Base-by-base conservation (phyloP, 2,329 filamentous ascomycete species). In the Aaosphaeria pasadenensis region DNA sequence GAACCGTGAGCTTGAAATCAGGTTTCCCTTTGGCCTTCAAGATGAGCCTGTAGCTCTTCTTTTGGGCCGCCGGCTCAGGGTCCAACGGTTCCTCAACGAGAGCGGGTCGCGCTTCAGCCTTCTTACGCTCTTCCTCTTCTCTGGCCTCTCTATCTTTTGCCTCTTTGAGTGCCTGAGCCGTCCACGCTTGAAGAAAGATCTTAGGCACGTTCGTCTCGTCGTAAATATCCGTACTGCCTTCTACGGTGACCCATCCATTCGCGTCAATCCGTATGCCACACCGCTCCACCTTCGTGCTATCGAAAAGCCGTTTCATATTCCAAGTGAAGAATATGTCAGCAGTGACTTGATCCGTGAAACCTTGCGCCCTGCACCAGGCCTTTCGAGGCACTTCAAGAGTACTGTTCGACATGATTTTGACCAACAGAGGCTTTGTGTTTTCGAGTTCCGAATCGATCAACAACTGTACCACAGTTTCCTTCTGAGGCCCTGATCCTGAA, bases 131-230 rank as follows among this genome's bases (percentile, higher is more conserved):
- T 11, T 55, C 55, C 11, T 58, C 64, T 42, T 62, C 60, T 13
- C 58, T 60, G 11, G 57, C 60, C 9, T 58, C 46, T 42, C 60
- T 53, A 42, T 56, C 71, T 56, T 82, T 80, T 51, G 78, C 72
- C 60, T 79, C 74, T 48, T 69, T 69, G 40, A 83, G 86, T 1
- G 81, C 69, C 7, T 87, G 82, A 6, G 83, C 75, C 0, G 88
- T 92, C 80, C 88, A 89, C 5, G 87, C 88, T 66, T 91, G 85
- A 53, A 95, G 78, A 55, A 87, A 80, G n/a, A 95, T 79, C 45
- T 80, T 79, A 6, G 76, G 71, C 9, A 59, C 39, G 17, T 63
- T 75, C 28, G 79, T 77, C 29, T 80, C 77, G 3, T 75, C 69
- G 45, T 80, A 78, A 1, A 79, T 77, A 24, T 76, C 74, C 5